Evolutionary conservation across 2,329 filamentous ascomycete genomes (phyloP), one percentile per base, ranked within the genome.

Genomic region (Chalara sp.): DNA sequence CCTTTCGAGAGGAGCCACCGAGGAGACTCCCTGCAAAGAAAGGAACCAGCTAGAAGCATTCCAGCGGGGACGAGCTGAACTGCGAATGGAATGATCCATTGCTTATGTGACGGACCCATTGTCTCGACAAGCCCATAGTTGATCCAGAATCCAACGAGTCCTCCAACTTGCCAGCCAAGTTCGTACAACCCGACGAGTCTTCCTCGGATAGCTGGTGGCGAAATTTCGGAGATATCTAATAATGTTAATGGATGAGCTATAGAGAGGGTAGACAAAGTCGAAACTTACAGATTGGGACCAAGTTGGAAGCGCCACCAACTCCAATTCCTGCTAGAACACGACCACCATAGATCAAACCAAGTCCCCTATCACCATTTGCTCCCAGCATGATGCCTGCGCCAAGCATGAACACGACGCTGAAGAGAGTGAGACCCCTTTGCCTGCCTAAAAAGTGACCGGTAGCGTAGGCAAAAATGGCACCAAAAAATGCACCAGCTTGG

Each of bases 1-100:
- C 80, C 80, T 51, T 79, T 69, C 66, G 86, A 88, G 67, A 87
- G 72, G 5, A 89, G 76, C 70, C 77, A 89, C 13, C 86, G 80
- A 0, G 86, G 86, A 0, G 5, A 73, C 71, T 60, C 58, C 29
- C 56, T 56, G 11, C 58, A 45, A 48, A 60, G 56, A 5, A 55
- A 40, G 1, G 12, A 75, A 59, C 74, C 75, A 75, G 44, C 72
- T 63, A 56, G 49, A 5, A 58, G 40, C 29, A 57, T 49, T 7
- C 58, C 58, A 28, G 55, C 58, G 4, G 53, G 53, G 30, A 60
- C 55, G n/a, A 60, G 40, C 42, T 60, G 58, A 7, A 60, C 50
- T 4, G 43, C 53, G 28, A 3, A 84, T 86, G 67, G 63, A n/a
- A 68, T 70, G 62, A 1, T 68, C 63, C 59, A 78, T 56, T 62